These are phyloP conservation scores for Xylaria nigripes DNA, from an alignment of 495 filamentous ascomycete genomes.

Conservation along the genomic window DNA sequence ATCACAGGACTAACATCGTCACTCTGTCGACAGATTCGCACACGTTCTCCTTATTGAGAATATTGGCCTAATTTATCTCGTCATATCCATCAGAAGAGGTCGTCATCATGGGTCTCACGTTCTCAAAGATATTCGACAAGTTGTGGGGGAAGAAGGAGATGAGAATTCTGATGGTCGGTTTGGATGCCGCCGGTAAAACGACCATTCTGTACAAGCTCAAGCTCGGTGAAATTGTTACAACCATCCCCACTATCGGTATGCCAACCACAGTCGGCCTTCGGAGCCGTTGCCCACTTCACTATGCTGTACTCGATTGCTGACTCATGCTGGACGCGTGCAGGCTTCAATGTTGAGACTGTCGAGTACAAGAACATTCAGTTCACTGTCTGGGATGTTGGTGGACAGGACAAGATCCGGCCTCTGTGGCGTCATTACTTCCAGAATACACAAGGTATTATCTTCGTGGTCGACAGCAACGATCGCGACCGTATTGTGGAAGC, in stretches of 20 bases:
- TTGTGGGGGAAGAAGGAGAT: conserved; percentile 99
- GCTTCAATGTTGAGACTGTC: conserved; percentile 99
- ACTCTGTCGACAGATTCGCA: conserved; percentile 7
- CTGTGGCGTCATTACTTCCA: conserved; percentile 99
- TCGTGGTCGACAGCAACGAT: conserved; percentile 99
- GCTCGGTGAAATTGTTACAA: conserved; percentile 99
- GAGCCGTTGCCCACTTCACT: not conserved
- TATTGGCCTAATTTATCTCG: conserved; percentile 19
- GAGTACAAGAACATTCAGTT: conserved; percentile 99
- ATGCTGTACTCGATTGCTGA: conserved; percentile 22
- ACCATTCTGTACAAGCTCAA: conserved; percentile 99
- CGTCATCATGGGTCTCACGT: conserved; percentile 85
- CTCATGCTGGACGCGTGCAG: conserved; percentile 37
- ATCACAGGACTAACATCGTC: conserved; percentile 10
- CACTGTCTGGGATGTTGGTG: conserved; percentile 99
- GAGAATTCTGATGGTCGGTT: conserved; percentile 98
- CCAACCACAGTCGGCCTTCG: conserved; percentile 16
- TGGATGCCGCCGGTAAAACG: conserved; percentile 99
- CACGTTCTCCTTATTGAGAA: conserved; percentile 10
- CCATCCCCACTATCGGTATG: conserved; percentile 98
- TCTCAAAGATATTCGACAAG: conserved; percentile 88
- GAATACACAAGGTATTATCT: conserved; percentile 99
- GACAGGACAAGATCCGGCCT: conserved; percentile 99
- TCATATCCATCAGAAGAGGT: conserved; percentile 16
- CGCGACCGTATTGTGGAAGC: conserved; percentile 98